These are phyloP conservation scores for Scleroderma bovista DNA, from an alignment of 768 basidiomycete genomes.

Conservation along the genomic window DNA sequence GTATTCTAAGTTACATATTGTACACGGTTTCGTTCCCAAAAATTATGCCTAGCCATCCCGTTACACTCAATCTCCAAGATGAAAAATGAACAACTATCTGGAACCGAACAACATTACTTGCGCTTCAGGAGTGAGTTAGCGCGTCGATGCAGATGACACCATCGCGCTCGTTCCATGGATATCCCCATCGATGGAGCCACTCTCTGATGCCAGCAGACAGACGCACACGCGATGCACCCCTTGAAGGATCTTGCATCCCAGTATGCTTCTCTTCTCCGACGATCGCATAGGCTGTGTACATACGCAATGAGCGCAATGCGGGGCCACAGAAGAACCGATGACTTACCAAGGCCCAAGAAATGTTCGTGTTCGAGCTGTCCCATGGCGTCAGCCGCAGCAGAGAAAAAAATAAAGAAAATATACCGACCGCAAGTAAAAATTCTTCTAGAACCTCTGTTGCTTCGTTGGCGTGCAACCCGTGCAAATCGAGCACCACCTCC, in stretches of 20 bases:
- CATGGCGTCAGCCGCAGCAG: slow-evolving; percentile 10
- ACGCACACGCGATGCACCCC: slow-evolving; percentile 79
- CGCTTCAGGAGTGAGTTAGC: slow-evolving; percentile 56
- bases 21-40: slow-evolving; percentile 3
- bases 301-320: slow-evolving; percentile 6
- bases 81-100: slow-evolving; percentile 2
- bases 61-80: slow-evolving; percentile 1
- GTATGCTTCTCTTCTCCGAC: slow-evolving; percentile 97
- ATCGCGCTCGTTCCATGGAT: slow-evolving; percentile 91
- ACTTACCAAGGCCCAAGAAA: slow-evolving; percentile 75
- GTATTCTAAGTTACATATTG: slow-evolving; percentile 7
- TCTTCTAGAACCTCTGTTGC: slow-evolving; percentile 87
- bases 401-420: slow-evolving; percentile 4
- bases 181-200: slow-evolving; percentile 91
- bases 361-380: slow-evolving; percentile 78
- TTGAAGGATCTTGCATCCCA: slow-evolving; percentile 76
- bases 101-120: slow-evolving; percentile 7
- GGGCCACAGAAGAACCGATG: slow-evolving; percentile 16
- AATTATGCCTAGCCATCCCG: slow-evolving; percentile 2
- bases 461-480: slow-evolving; percentile 91
- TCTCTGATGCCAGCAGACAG: slow-evolving; percentile 84
- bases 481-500: slow-evolving; percentile 83
- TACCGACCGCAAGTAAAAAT: slow-evolving; percentile 79
- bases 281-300: slow-evolving; percentile 65
- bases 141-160: slow-evolving; percentile 88